Conservation (phyloP, 2,329 filamentous ascomycete genomes). For the Aspergillus sp. region DNA sequence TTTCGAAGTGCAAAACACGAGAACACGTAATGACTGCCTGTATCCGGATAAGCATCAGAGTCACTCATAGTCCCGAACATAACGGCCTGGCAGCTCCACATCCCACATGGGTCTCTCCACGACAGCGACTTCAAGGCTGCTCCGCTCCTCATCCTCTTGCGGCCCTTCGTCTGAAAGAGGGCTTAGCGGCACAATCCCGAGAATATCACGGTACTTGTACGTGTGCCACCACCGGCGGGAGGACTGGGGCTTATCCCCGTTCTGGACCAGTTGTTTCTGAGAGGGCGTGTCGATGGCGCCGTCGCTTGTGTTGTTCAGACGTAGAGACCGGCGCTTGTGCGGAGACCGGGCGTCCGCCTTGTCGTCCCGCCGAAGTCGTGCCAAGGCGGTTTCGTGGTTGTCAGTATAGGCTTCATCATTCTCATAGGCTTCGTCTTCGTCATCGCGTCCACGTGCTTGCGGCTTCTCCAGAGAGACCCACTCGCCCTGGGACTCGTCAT, state of each 20-base stretch:
- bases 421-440: slow-evolving; percentile 33
- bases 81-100: slow-evolving; percentile 71
- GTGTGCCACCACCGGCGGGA: slow-evolving; percentile 66
- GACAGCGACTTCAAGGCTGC: slow-evolving; percentile 69
- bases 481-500: slow-evolving; percentile 34
- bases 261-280: slow-evolving; percentile 23
- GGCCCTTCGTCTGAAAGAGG: slow-evolving; percentile 26
- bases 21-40: too few species aligned
- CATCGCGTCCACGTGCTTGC: slow-evolving; percentile 10
- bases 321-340: slow-evolving; percentile 13
- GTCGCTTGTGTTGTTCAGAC: slow-evolving; percentile 13
- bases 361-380: slow-evolving; percentile 26
- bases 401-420: slow-evolving; percentile 30
- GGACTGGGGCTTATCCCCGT: slow-evolving; percentile 22
- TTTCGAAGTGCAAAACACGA: too few species aligned
- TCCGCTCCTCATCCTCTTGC: slow-evolving; percentile 14
- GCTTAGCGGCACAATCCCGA: slow-evolving; percentile 65
- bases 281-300: slow-evolving; percentile 17
- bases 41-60: neutral
- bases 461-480: slow-evolving; percentile 32
- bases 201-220: slow-evolving; percentile 89
- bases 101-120: slow-evolving; percentile 86
- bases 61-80: slow-evolving; percentile 57
- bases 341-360: slow-evolving; percentile 19
- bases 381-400: slow-evolving; percentile 30